Evolutionary conservation across 345 rosid species (phyloP).

Genomic region (Eucalyptus polybractea): DNA sequence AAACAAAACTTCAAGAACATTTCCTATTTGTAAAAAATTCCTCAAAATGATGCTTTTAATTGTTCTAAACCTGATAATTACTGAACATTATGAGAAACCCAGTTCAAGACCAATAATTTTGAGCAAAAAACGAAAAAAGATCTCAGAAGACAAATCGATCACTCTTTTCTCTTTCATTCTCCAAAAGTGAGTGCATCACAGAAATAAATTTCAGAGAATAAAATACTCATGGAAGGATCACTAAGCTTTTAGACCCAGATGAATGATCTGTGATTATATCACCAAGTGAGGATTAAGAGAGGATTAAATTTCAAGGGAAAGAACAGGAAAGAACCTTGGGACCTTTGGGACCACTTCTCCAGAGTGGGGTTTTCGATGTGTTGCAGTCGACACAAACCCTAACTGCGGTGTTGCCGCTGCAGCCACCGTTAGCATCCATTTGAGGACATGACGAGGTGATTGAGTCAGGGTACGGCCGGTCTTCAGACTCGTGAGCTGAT

Average conservation of each 20-base stretch:
- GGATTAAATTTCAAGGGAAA: background rate
- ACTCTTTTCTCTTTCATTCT: background rate
- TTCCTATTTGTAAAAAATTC: background rate
- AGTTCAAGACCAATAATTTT: background rate
- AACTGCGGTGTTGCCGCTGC: background rate
- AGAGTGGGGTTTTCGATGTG: slow-evolving; percentile 93
- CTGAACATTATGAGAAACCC: background rate
- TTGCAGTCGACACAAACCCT: slow-evolving; percentile 88
- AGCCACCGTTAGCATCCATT: background rate
- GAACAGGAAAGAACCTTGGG: slow-evolving; percentile 54
- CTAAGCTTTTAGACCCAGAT: background rate
- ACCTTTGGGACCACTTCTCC: slow-evolving; percentile 94
- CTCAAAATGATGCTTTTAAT: background rate
- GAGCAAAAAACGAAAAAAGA: background rate
- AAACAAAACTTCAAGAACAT: background rate
- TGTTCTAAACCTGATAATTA: background rate
- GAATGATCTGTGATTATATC: background rate
- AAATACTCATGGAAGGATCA: background rate
- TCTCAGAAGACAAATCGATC: background rate
- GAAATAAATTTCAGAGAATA: background rate
- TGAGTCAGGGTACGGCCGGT: background rate
- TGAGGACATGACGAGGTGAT: background rate
- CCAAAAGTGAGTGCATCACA: background rate
- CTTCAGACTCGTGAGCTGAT: background rate
- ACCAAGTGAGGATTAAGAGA: background rate